Conservation (phyloP, 2,329 filamentous ascomycete genomes). For the Apiospora rasikravindrae region DNA sequence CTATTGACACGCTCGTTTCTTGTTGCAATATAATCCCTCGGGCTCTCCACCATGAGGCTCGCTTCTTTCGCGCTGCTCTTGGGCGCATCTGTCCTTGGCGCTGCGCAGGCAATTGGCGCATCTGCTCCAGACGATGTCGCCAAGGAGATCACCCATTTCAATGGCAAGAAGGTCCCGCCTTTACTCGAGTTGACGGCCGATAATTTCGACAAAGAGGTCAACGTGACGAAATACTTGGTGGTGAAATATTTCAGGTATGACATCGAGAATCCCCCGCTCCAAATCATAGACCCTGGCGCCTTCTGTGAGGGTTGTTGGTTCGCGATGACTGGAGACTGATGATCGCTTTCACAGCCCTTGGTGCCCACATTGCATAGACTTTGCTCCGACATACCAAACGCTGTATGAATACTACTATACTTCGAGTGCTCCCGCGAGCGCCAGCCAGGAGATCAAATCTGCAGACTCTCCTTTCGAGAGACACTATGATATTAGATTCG, state of each 20-base stretch:
- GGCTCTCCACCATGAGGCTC: conserved; percentile 47
- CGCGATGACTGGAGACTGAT: conserved; percentile 6
- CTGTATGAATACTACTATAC: conserved; percentile 95
- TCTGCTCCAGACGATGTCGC: conserved; percentile 46
- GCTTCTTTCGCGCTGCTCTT: conserved; percentile 52
- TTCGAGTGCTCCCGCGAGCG: conserved; percentile 69
- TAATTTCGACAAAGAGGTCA: conserved; percentile 62
- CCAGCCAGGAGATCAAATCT: conserved; percentile 53
- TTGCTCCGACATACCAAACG: conserved; percentile 88
- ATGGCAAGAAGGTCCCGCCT: conserved; percentile 69
- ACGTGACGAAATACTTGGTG: conserved; percentile 57
- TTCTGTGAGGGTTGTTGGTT: background rate
- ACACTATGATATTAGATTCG: conserved; percentile 91
- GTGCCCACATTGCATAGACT: conserved; percentile 75
- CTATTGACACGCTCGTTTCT: conserved; percentile 29
- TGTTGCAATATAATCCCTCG: conserved; percentile 24
- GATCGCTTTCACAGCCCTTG: conserved; percentile 55
- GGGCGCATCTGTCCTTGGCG: conserved; percentile 48
- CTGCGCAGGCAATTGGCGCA: conserved; percentile 41
- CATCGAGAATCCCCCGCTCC: conserved; percentile 19
- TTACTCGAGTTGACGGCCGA: conserved; percentile 63
- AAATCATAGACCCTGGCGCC: background rate
- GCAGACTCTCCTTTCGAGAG: conserved; percentile 64
- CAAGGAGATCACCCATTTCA: conserved; percentile 63
- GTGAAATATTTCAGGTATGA: conserved; percentile 72